phyloP scores from a whole-genome alignment of 2,329 filamentous ascomycete species.

The Epichloe uncinata region DNA sequence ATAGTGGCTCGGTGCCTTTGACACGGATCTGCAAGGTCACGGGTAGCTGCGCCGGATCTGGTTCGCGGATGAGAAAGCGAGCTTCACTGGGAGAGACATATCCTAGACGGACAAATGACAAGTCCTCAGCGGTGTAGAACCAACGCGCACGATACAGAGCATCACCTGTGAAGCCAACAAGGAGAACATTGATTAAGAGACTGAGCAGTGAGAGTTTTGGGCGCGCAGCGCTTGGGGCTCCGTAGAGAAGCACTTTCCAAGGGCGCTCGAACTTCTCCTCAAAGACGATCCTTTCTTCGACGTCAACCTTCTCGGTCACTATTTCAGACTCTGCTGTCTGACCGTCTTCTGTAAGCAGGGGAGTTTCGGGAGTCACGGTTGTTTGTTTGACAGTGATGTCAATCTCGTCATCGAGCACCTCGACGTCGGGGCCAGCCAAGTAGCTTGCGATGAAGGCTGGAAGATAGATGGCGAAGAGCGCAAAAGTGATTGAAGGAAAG shows the following conservation, averaged over 20 bases:
- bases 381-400: conserved; percentile 41
- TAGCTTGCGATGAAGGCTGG: conserved; percentile 49
- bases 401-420: conserved; percentile 47
- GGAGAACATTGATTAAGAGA: conserved; percentile 55
- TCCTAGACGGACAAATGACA: conserved; percentile 78
- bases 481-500: conserved; percentile 40
- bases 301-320: conserved; percentile 38
- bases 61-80: conserved; percentile 73
- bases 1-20: conserved; percentile 35
- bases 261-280: conserved; percentile 42
- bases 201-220: conserved; percentile 52
- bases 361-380: conserved; percentile 15
- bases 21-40: conserved; percentile 55
- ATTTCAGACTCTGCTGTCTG: conserved; percentile 20
- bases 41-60: conserved; percentile 60
- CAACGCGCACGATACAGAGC: conserved; percentile 61
- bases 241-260: conserved; percentile 57
- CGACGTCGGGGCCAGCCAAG: conserved; percentile 40
- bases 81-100: conserved; percentile 73
- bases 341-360: conserved; percentile 19
- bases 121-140: conserved; percentile 55
- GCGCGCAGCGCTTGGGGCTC: conserved; percentile 61
- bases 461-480: conserved; percentile 52
- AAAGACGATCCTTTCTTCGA: conserved; percentile 49
- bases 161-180: conserved; percentile 61